Evolutionary conservation across 208 protist genomes (phyloP).

Genomic region (Leishmania tarentolae): DNA sequence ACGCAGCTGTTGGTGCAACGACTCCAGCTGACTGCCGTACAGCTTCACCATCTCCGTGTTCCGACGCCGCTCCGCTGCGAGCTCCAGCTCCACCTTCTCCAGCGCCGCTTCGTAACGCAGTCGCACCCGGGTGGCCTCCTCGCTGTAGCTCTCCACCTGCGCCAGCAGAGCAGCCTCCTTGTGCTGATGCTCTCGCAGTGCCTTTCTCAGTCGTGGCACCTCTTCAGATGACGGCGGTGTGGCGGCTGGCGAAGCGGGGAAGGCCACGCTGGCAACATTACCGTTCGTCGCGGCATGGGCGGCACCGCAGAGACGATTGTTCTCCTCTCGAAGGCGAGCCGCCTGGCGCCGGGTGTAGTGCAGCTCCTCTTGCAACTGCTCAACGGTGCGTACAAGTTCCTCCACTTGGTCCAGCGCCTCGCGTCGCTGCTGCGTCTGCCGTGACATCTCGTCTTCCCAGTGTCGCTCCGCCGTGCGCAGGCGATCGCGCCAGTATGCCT

Average conservation of each 20-base stretch:
- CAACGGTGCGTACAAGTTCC: slow-evolving; percentile 42
- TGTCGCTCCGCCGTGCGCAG: slow-evolving; percentile 41
- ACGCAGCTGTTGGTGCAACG: slow-evolving; percentile 59
- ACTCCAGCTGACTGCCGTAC: slow-evolving; percentile 63
- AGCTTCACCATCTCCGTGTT: slow-evolving; percentile 63
- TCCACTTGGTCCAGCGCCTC: slow-evolving; percentile 47
- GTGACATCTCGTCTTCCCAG: slow-evolving; percentile 42
- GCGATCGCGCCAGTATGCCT: slow-evolving; percentile 57
- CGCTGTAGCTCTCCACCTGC: slow-evolving; percentile 59
- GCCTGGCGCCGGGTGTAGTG: slow-evolving; percentile 43
- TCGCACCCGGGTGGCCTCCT: slow-evolving; percentile 40
- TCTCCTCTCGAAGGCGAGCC: slow-evolving; percentile 30
- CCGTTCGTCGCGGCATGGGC: background rate
- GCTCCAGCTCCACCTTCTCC: slow-evolving; percentile 34
- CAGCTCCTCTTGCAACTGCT: slow-evolving; percentile 48
- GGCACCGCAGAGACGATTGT: slow-evolving; percentile 17
- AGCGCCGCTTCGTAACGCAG: slow-evolving; percentile 34
- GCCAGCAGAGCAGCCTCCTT: slow-evolving; percentile 46
- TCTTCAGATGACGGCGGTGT: slow-evolving; percentile 6
- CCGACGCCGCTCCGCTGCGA: slow-evolving; percentile 49
- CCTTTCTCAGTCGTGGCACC: slow-evolving; percentile 18
- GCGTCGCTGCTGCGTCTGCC: slow-evolving; percentile 32
- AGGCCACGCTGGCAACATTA: background rate
- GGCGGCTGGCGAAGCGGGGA: background rate
- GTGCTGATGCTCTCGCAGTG: slow-evolving; percentile 17